Percentiles rank a stretch among this genome's conserved stretches.
Evolutionary conservation across 2,329 filamentous ascomycete species (phyloP).

Genomic region (Alternaria metachromatica): DNA sequence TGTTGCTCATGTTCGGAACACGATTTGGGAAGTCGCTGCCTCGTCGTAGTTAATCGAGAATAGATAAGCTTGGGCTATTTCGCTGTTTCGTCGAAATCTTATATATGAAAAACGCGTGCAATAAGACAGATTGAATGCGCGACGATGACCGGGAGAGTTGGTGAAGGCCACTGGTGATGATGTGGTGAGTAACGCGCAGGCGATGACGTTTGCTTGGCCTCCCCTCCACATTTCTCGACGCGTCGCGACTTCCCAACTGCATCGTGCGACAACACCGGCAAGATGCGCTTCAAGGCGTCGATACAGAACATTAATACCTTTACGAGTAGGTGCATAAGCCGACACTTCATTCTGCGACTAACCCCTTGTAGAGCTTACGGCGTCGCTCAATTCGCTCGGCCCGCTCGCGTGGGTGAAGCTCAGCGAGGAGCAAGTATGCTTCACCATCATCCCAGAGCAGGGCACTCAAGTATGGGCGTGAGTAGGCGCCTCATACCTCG

Average conservation of each 20-base stretch:
- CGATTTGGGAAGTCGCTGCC: neutral
- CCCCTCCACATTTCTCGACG: constrained; percentile 18
- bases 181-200: neutral
- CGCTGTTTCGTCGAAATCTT: neutral
- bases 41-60: neutral
- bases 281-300: constrained; percentile 62
- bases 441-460: constrained; percentile 93
- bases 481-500: constrained; percentile 48
- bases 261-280: constrained; percentile 20
- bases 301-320: constrained; percentile 61
- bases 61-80: neutral
- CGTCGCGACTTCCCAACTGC: constrained; percentile 24
- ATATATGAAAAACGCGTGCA: neutral
- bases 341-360: neutral
- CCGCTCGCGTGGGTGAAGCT: constrained; percentile 91
- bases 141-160: neutral
- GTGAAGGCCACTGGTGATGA: neutral
- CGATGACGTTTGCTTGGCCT: constrained; percentile 11
- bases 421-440: constrained; percentile 84
- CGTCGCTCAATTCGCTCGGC: constrained; percentile 70
- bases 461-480: constrained; percentile 97
- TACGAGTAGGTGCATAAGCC: constrained; percentile 52
- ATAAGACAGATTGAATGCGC: neutral
- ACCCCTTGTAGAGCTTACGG: constrained; percentile 61
- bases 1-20: neutral